Conservation (phyloP, 345 rosid species). For the Linum usitatissimum region DNA sequence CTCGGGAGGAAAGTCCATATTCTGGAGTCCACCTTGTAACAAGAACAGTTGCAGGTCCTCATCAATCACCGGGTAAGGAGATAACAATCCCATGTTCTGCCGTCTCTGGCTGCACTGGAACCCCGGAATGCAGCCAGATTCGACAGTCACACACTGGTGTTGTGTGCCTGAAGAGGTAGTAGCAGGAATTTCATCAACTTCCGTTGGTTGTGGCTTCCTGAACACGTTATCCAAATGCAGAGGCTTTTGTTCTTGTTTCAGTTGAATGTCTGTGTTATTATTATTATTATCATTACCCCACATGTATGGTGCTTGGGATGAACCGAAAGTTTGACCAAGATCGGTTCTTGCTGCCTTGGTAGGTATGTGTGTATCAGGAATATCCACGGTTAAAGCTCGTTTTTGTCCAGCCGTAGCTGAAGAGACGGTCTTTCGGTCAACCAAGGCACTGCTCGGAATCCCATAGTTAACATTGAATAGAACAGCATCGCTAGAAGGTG, state of each 20-base stretch:
- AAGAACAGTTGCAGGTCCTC: slow-evolving; percentile 41
- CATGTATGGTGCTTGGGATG: slow-evolving; percentile 23
- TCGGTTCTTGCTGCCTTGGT: slow-evolving; percentile 29
- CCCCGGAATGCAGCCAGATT: slow-evolving; percentile 25
- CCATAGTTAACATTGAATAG: slow-evolving; percentile 16
- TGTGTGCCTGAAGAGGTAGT: slow-evolving; percentile 21
- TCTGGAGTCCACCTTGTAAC: slow-evolving; percentile 45
- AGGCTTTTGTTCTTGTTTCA: slow-evolving; percentile 33
- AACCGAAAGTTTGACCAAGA: slow-evolving; percentile 26
- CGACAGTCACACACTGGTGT: slow-evolving; percentile 21
- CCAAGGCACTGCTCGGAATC: slow-evolving; percentile 24
- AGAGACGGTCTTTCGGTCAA: slow-evolving; percentile 27
- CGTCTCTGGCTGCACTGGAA: slow-evolving; percentile 28
- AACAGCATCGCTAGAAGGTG: slow-evolving; percentile 32
- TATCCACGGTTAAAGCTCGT: slow-evolving; percentile 25
- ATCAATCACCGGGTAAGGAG: slow-evolving; percentile 26
- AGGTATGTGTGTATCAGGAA: slow-evolving; percentile 26
- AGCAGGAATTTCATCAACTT: slow-evolving; percentile 26
- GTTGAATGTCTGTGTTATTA: slow-evolving; percentile 25
- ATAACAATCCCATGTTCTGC: slow-evolving; percentile 24
- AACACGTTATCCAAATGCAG: slow-evolving; percentile 35
- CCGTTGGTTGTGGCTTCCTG: slow-evolving; percentile 18
- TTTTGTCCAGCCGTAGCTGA: slow-evolving; percentile 31
- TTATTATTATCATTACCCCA: slow-evolving; percentile 53
- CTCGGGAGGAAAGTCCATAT: slow-evolving; percentile 27